These are phyloP conservation scores for Botrytis cinerea DNA, from an alignment of 2,329 filamentous ascomycete species.

Conservation along the genomic window DNA sequence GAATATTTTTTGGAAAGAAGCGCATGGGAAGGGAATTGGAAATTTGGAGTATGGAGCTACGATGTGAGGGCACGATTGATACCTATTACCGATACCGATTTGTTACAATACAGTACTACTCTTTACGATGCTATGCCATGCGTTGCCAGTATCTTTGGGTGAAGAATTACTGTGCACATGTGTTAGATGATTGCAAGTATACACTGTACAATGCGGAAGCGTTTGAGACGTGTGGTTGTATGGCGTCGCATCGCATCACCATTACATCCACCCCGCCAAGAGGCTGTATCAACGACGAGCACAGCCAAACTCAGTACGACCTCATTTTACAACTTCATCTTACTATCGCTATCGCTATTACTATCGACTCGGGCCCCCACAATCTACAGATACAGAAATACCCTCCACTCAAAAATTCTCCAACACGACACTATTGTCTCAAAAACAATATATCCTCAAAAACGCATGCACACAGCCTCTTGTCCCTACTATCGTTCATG, in stretches of 20 bases:
- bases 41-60: slow-evolving; percentile 13
- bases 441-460: slow-evolving; percentile 13
- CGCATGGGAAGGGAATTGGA: neutral
- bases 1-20: slow-evolving; percentile 4
- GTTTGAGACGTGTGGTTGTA: neutral
- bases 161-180: slow-evolving; percentile 5
- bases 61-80: slow-evolving; percentile 14
- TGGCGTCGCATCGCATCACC: neutral
- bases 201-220: neutral
- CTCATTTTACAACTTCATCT: neutral
- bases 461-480: slow-evolving; percentile 16
- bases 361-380: neutral
- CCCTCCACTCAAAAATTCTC: neutral
- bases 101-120: slow-evolving; percentile 17
- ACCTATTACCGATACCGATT: slow-evolving; percentile 16
- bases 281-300: neutral
- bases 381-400: neutral
- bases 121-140: slow-evolving; percentile 1
- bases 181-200: slow-evolving; percentile 3
- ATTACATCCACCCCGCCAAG: neutral
- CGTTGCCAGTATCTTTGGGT: neutral
- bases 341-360: neutral
- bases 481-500: neutral
- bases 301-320: slow-evolving; percentile 13
- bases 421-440: neutral